Evolutionary conservation across 108 stramenopile genomes (phyloP), one percentile per base, ranked within the genome.

Genomic region (Cylindrotheca closterium): DNA sequence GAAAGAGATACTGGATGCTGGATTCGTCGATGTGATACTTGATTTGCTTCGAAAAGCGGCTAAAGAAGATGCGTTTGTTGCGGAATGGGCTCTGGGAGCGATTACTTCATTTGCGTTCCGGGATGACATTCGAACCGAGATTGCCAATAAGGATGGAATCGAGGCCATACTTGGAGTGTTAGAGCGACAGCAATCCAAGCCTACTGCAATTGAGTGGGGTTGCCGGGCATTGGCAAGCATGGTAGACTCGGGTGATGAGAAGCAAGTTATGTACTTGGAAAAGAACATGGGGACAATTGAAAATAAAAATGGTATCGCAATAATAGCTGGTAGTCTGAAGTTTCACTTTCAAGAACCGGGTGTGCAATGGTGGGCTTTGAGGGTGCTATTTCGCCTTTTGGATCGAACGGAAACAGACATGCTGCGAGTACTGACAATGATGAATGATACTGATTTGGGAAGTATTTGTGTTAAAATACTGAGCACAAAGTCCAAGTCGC

Each of bases 171-270:
- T 79, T 12, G 71, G 63, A 10, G 46, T 42, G 0, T 23, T 73
- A 19, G 47, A 56, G 30, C 12, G 33, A 18, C 71, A 73, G n/a
- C 23, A 34, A 45, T 54, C 26, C n/a, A 50, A 58, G 4, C 50
- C 71, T 2, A 58, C 30, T 25, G 67, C 73, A 4, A 68, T 68
- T 54, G 78, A 79, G 58, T 79, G 78, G 78, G 60, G 60, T 25
- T 73, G 67, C 50, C 45, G 78, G 31, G 71, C 55, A 21, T 51
- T 79, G 46, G 58, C 54, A 30, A 53, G 25, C 12, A 32, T 63
- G 18, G 37, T 42, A 10, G 37, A 42, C 37, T 7, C 15, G 7
- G 37, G 37, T 10, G 37, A 42, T 15, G 10, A 7, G 15, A 42
- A 42, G 37, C 37, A 10, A 15, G 15, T 42, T 15, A 42, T 42